A percentile compares a stretch with the other conserved stretches of the same genome.
phyloP scores from a whole-genome alignment of 371 early-diverging fungal species.

The Apophysomyces trapeziformis region DNA sequence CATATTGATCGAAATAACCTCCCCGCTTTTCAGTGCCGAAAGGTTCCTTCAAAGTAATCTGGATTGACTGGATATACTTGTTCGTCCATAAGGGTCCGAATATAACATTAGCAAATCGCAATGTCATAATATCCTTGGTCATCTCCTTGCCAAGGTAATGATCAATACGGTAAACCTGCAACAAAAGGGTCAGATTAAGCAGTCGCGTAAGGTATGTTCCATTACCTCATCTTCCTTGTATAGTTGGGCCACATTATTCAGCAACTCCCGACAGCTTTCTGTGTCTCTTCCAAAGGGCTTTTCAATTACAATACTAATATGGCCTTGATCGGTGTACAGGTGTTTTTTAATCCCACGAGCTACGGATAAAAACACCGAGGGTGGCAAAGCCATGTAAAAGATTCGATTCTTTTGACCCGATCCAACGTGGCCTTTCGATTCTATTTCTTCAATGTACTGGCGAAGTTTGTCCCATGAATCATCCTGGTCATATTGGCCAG shows the following conservation, averaged over 20 bases:
- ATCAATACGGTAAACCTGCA: constrained; percentile 93
- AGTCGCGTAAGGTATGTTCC: not conserved
- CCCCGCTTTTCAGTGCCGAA: constrained; percentile 98
- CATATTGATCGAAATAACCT: constrained; percentile 99
- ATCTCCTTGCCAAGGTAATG: constrained; percentile 99
- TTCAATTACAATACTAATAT: constrained; percentile 90
- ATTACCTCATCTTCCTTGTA: constrained; percentile 87
- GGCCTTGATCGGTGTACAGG: constrained; percentile 60
- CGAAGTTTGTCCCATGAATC: constrained; percentile 72
- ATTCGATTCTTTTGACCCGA: constrained; percentile 63
- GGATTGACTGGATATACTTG: constrained; percentile 88
- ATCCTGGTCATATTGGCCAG: constrained; percentile 90
- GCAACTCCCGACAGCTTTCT: constrained; percentile 78
- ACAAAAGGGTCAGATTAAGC: not conserved
- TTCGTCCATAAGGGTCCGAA: constrained; percentile 91
- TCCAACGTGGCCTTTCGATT: constrained; percentile 42
- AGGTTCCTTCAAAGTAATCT: constrained; percentile 97
- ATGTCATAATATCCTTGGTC: constrained; percentile 94
- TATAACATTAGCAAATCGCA: constrained; percentile 94
- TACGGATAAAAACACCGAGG: constrained; percentile 90
- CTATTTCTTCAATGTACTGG: constrained; percentile 57
- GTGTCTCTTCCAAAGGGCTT: constrained; percentile 99
- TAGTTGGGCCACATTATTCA: constrained; percentile 65
- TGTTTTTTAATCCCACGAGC: constrained; percentile 73
- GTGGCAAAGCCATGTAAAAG: constrained; percentile 99